Evolutionary conservation across 2,329 filamentous ascomycete genomes (phyloP), one percentile per base, ranked within the genome.

Genomic region (Westerdykella sp.): DNA sequence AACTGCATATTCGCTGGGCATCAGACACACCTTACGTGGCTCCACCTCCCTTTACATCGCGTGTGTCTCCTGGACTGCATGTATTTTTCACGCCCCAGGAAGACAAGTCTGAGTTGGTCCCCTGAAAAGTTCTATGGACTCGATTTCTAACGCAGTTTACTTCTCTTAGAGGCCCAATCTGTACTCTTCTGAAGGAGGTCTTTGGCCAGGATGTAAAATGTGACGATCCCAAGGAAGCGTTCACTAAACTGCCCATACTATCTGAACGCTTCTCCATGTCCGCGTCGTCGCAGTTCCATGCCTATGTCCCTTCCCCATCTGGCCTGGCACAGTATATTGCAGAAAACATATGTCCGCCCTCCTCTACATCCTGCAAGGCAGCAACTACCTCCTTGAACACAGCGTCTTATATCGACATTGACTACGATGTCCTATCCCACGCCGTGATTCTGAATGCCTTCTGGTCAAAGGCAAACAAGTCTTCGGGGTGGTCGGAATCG

Each of bases 1-100:
- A 88, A 63, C 69, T 96, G 34, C 85, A 91, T 65, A 71, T 96
- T 45, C 80, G 85, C 62, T 95, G 89, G 87, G 76, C 79, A n/a
- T 79, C 81, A 12, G 70, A 79, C 2, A 56, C 60, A 6, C 57
- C 74, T 1, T 83, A 83, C 61, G 70, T 77, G 32, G 71, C 77
- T 1, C 70, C 83, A 36, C 75, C 82, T 32, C 90, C 90, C 1
- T 84, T 93, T 56, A 72, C 79, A 35, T 88, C 88, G 40, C 79
- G 85, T 45, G 67, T 89, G 12, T 81, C 87, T 2, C 83, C 90
- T 0, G 91, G 91, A 2, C 70, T 97, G 16, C 89, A 96, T 70
- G 72, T 89, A 21, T 85, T 85, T 56, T 89, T 83, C 61, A 85
- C 84, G 0, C 84, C 85, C 0, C 63, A 65, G 5, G 61, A 68